Evolutionary conservation across 192 early-diverging fungal species (phyloP).

Genomic region (Pecoramyces ruminantium): DNA sequence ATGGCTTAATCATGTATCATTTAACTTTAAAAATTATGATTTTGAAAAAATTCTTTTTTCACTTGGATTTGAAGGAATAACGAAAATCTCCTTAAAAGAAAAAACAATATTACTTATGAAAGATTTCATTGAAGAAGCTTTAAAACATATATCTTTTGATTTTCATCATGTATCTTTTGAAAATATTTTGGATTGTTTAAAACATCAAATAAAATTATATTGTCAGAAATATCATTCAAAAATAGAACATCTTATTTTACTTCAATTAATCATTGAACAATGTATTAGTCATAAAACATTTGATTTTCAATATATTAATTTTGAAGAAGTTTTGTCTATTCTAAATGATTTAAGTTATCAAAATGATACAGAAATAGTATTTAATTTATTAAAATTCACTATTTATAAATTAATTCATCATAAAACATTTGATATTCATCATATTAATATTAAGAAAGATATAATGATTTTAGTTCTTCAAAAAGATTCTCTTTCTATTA

Average conservation of each 20-base stretch:
- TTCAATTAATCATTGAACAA: neutral
- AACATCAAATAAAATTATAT: neutral
- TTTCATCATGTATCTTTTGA: neutral
- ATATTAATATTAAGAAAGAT: neutral
- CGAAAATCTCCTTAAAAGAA: neutral
- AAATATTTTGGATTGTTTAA: neutral
- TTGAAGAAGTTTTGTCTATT: neutral
- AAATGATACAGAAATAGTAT: neutral
- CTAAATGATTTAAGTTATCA: neutral
- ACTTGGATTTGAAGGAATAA: no score
- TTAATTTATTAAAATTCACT: neutral
- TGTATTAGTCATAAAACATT: neutral
- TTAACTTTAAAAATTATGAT: neutral
- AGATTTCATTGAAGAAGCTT: neutral
- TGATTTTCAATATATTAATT: neutral
- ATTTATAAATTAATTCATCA: neutral
- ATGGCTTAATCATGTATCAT: neutral
- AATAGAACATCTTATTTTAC: neutral
- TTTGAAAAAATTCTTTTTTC: neutral
- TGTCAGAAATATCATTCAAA: neutral
- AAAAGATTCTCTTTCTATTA: neutral
- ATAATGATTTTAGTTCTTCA: neutral
- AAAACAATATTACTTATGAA: neutral
- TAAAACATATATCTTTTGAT: neutral
- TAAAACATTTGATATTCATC: neutral